These are phyloP conservation scores for Pulveroboletus sp. DNA, from an alignment of 768 basidiomycete genomes.

Conservation along the genomic window DNA sequence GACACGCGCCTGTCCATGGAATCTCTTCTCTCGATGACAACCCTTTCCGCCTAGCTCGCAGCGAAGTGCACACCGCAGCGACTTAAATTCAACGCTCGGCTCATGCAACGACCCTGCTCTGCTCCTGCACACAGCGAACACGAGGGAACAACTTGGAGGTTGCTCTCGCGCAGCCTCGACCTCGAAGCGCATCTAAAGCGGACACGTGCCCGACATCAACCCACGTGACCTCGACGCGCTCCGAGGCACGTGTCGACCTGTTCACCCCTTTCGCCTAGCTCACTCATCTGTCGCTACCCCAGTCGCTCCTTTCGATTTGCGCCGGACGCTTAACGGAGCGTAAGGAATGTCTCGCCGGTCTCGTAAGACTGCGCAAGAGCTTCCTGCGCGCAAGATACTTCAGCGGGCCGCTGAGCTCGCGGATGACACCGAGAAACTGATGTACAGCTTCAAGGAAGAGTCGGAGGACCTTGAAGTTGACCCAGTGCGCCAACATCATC, in stretches of 20 bases:
- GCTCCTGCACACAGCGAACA: neutral
- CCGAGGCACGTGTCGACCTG: conserved; percentile 17
- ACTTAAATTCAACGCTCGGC: neutral
- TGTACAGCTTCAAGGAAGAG: conserved; percentile 5
- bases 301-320: conserved; percentile 23
- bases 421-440: conserved; percentile 23
- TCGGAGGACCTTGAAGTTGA: neutral
- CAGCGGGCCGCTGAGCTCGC: conserved; percentile 5
- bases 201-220: conserved; percentile 23
- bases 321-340: conserved; percentile 23
- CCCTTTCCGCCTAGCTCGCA: neutral
- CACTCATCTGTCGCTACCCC: conserved; percentile 7
- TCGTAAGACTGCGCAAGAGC: conserved; percentile 8
- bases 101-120: conserved; percentile 1
- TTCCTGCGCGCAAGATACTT: conserved; percentile 6
- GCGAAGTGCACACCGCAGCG: neutral
- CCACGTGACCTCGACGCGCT: conserved; percentile 29
- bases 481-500: neutral
- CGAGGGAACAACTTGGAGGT: neutral
- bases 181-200: no score
- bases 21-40: neutral
- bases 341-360: conserved; percentile 14
- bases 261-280: conserved; percentile 10
- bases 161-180: no score
- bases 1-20: conserved; percentile 41